Percentiles rank a stretch among this genome's conserved stretches.
Conservation (phyloP, 2,329 filamentous ascomycete species). For the Aspergillus sp. region DNA sequence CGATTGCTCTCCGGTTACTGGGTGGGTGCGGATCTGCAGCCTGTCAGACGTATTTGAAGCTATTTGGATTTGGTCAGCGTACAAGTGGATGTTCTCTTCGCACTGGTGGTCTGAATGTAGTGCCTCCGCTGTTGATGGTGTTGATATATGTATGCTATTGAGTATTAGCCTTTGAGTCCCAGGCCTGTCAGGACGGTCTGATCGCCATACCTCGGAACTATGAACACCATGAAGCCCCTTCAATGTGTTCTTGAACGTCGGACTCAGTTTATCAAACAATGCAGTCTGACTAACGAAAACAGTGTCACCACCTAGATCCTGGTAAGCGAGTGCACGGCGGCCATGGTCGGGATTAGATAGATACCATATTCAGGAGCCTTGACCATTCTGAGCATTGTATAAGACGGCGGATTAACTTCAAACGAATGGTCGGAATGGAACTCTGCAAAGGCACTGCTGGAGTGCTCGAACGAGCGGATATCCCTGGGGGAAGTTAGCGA, state of each 20-base stretch:
- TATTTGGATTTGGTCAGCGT: not conserved
- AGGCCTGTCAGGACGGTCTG: not conserved
- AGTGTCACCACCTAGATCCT: not conserved
- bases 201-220: conserved; percentile 1
- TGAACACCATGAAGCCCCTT: conserved; percentile 1
- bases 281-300: not conserved
- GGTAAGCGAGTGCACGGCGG: not conserved
- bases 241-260: not conserved
- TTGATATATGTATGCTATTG: not conserved
- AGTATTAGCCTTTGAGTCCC: not conserved
- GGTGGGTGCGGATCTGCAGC: not conserved
- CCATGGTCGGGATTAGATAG: not conserved
- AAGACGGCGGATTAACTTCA: conserved; percentile 1
- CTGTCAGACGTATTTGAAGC: not conserved
- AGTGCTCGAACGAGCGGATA: conserved; percentile 1
- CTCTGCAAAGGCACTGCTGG: not conserved
- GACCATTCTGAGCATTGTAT: conserved; percentile 1
- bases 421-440: conserved; percentile 5
- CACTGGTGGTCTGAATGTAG: conserved; percentile 1
- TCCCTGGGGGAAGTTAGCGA: not conserved
- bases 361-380: conserved; percentile 6
- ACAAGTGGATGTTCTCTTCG: conserved; percentile 4
- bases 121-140: not conserved
- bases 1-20: not conserved
- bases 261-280: conserved; percentile 4